A percentile compares a stretch with the other conserved stretches of the same genome.
Evolutionary conservation across 2,329 filamentous ascomycete species (phyloP).

Genomic region (Shiraia bambusicola): DNA sequence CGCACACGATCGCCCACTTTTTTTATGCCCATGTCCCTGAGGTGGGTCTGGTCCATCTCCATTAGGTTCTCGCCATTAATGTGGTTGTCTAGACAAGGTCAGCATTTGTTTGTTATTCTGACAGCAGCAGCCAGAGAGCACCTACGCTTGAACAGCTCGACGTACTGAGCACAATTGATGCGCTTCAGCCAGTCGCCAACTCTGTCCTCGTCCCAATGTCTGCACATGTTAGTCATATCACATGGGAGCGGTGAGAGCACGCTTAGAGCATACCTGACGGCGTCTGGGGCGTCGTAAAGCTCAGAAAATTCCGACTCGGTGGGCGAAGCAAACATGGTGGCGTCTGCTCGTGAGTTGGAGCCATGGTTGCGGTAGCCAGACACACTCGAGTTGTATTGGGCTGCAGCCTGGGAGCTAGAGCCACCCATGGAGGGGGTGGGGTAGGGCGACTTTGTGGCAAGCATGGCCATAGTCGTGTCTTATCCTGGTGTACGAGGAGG

Average conservation of each 20-base stretch:
- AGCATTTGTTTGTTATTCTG: constrained; percentile 9
- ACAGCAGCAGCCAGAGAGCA: neutral
- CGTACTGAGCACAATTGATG: constrained; percentile 93
- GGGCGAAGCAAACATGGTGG: constrained; percentile 70
- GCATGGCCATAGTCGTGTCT: constrained; percentile 77
- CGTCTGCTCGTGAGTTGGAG: constrained; percentile 42
- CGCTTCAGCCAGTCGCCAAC: constrained; percentile 88
- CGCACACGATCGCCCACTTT: constrained; percentile 96
- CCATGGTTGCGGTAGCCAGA: constrained; percentile 41
- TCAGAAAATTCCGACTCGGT: constrained; percentile 94
- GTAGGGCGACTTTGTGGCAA: constrained; percentile 74
- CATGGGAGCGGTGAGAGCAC: neutral
- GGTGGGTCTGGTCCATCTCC: constrained; percentile 93
- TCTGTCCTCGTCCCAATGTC: constrained; percentile 82
- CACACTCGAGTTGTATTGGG: constrained; percentile 39
- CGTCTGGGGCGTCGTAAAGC: constrained; percentile 68
- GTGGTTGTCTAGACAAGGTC: constrained; percentile 66
- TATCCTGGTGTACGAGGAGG: constrained; percentile 1
- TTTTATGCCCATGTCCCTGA: constrained; percentile 97
- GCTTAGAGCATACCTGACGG: constrained; percentile 41
- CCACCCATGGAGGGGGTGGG: constrained; percentile 54
- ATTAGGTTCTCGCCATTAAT: constrained; percentile 97
- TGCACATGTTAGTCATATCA: constrained; percentile 33
- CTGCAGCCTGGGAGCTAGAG: constrained; percentile 31
- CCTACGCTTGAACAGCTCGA: constrained; percentile 75